phyloP scores from a whole-genome alignment of 768 basidiomycete genomes.

The Scleroderma bovista region DNA sequence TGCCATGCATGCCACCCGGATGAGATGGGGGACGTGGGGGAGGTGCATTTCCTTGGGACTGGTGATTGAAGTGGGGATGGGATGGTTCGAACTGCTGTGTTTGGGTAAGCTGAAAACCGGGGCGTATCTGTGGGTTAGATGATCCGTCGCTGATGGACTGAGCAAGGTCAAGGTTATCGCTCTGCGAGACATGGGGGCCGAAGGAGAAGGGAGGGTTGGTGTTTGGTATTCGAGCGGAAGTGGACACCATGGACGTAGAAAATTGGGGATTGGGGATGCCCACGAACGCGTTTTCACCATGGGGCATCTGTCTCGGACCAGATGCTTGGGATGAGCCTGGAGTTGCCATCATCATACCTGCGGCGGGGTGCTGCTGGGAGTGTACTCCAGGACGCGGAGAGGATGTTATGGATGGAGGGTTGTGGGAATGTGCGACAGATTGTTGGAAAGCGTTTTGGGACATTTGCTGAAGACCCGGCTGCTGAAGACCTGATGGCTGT shows the following conservation, averaged over 20 bases:
- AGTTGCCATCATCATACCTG: conserved; percentile 27
- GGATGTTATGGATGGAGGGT: conserved; percentile 22
- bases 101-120: conserved; percentile 50
- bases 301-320: conserved; percentile 35
- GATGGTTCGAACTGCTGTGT: conserved; percentile 61
- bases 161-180: conserved; percentile 39
- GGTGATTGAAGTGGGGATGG: conserved; percentile 35
- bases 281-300: conserved; percentile 44
- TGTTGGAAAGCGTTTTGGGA: conserved; percentile 28
- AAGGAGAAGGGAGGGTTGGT: conserved; percentile 37
- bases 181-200: conserved; percentile 45
- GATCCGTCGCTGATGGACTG: conserved; percentile 39
- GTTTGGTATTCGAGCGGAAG: conserved; percentile 32
- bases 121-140: conserved; percentile 28
- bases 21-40: conserved; percentile 43
- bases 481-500: conserved; percentile 30
- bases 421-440: conserved; percentile 24
- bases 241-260: conserved; percentile 25
- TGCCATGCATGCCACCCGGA: conserved; percentile 27
- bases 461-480: conserved; percentile 24
- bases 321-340: conserved; percentile 26
- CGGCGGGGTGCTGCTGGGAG: conserved; percentile 23
- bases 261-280: conserved; percentile 36
- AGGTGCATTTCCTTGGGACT: conserved; percentile 33
- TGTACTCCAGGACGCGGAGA: conserved; percentile 27